These are phyloP conservation scores for Scutellaria galericulata DNA, from an alignment of 257 asterid species.

Conservation along the genomic window DNA sequence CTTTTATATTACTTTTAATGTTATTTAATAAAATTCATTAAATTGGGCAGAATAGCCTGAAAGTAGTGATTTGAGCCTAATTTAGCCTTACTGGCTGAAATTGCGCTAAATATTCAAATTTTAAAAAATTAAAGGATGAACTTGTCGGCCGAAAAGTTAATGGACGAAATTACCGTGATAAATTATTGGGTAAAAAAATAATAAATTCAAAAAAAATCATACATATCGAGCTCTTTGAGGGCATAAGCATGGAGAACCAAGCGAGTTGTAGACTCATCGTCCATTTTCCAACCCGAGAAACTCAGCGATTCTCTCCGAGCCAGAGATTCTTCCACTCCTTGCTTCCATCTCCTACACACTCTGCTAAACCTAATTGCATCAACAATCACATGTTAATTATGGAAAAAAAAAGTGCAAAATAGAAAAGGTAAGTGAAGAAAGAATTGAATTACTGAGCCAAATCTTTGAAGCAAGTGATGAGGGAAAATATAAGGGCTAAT, in stretches of 20 bases:
- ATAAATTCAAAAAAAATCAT: background rate
- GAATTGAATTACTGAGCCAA: slow-evolving; percentile 59
- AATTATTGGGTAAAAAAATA: no score
- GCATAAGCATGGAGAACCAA: slow-evolving; percentile 63
- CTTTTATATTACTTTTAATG: no score
- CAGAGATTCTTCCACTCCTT: slow-evolving; percentile 70
- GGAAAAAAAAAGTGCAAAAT: background rate
- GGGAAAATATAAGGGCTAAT: slow-evolving; percentile 63
- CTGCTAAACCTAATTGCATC: slow-evolving; percentile 56
- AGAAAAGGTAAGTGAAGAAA: background rate
- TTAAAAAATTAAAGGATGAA: no score
- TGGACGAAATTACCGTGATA: no score
- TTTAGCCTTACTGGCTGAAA: no score
- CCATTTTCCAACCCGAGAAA: slow-evolving; percentile 83
- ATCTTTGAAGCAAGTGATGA: slow-evolving; percentile 68
- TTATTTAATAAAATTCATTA: no score
- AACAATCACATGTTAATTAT: background rate
- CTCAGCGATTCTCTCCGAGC: slow-evolving; percentile 62
- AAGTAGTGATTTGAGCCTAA: no score
- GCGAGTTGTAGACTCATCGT: slow-evolving; percentile 74
- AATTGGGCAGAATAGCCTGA: no score
- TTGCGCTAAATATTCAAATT: no score
- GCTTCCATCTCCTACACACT: slow-evolving; percentile 81
- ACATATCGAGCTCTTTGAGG: slow-evolving; percentile 89
- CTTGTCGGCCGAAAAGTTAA: no score